These are phyloP conservation scores for Polytolypa hystricis DNA, from an alignment of 2,329 filamentous ascomycete species.

Conservation along the genomic window DNA sequence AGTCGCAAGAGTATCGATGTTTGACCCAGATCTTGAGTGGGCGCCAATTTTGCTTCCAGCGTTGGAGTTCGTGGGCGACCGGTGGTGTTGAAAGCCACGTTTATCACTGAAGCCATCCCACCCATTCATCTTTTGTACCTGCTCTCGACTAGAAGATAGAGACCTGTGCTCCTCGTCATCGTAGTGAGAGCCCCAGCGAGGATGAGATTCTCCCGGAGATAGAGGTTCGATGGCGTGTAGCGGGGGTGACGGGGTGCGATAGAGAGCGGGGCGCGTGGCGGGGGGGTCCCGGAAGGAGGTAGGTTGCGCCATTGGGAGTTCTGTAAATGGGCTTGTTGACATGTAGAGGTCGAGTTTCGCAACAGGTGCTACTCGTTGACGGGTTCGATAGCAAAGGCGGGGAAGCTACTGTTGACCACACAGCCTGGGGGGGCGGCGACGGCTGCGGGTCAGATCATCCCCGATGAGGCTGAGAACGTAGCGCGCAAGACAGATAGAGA, in stretches of 20 bases:
- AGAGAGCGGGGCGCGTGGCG: slow-evolving; percentile 27
- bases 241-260: slow-evolving; percentile 38
- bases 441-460: slow-evolving; percentile 30
- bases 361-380: slow-evolving; percentile 23
- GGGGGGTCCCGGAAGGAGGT: slow-evolving; percentile 23
- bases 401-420: slow-evolving; percentile 24
- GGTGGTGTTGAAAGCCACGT: slow-evolving; percentile 1
- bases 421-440: slow-evolving; percentile 30
- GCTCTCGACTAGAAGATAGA: slow-evolving; percentile 16
- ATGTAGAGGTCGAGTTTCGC: slow-evolving; percentile 16
- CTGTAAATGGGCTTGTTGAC: slow-evolving; percentile 11
- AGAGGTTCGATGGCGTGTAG: slow-evolving; percentile 36
- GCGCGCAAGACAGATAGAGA: background rate
- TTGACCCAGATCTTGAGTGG: slow-evolving; percentile 37
- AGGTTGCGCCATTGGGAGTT: slow-evolving; percentile 25
- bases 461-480: slow-evolving; percentile 16
- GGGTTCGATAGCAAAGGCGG: slow-evolving; percentile 25
- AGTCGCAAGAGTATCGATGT: slow-evolving; percentile 39
- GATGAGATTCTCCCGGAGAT: slow-evolving; percentile 26
- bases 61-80: slow-evolving; percentile 5
- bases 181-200: slow-evolving; percentile 16
- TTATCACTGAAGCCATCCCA: slow-evolving; percentile 11
- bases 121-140: slow-evolving; percentile 15
- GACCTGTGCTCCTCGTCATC: slow-evolving; percentile 1
- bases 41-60: slow-evolving; percentile 18